Evolutionary conservation across 306 rosid species (phyloP).

Genomic region (Rosa chinensis): DNA sequence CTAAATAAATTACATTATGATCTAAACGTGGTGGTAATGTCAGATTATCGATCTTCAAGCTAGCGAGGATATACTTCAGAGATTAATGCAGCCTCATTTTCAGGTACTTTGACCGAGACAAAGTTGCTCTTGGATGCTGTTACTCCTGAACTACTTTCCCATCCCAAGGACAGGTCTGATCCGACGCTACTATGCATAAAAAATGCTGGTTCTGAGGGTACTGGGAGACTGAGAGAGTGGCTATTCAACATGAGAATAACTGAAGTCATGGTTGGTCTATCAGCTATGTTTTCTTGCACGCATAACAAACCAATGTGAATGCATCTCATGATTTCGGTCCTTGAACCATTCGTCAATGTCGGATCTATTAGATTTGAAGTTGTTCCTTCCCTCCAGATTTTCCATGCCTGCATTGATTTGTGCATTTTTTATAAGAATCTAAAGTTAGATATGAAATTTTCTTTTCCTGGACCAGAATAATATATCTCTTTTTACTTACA

Average conservation of each 20-base stretch:
- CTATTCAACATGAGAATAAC: conserved; percentile 8
- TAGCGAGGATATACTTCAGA: not conserved
- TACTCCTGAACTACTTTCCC: not conserved
- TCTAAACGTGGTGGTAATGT: no score
- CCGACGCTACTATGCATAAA: not conserved
- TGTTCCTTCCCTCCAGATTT: not conserved
- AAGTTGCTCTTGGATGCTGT: not conserved
- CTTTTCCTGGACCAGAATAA: no score
- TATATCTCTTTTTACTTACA: not conserved
- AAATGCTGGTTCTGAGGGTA: conserved; percentile 8
- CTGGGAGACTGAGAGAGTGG: not conserved
- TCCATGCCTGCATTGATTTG: not conserved
- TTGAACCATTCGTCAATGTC: not conserved
- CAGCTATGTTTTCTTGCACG: not conserved
- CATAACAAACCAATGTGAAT: conserved; percentile 1
- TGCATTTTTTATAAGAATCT: not conserved
- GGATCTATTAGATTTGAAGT: not conserved
- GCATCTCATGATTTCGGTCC: conserved; percentile 8
- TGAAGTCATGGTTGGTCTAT: conserved; percentile 2
- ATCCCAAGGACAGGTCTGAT: not conserved
- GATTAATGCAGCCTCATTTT: conserved; percentile 4
- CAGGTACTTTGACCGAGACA: not conserved
- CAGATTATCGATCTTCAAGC: not conserved
- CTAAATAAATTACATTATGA: not conserved
- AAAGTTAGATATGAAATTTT: not conserved